A percentile compares a stretch with the other conserved stretches of the same genome.
Conservation (phyloP, 2,329 filamentous ascomycete genomes). For the Fusarium oligoseptatum region DNA sequence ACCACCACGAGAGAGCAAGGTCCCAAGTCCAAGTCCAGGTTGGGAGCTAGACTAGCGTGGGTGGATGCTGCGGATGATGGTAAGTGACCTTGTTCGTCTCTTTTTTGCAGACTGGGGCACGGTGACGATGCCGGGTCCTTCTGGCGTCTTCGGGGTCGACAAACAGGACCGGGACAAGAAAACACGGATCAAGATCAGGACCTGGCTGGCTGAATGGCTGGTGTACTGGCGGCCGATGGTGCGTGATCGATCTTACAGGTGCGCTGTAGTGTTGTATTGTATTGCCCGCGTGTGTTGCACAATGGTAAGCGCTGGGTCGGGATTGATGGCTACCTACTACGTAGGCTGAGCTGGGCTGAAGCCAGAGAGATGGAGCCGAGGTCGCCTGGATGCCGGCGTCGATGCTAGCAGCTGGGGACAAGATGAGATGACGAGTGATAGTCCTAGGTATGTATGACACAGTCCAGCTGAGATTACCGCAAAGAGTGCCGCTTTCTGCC, state of each 20-base stretch:
- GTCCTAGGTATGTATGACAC: slow-evolving; percentile 27
- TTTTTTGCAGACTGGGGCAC: slow-evolving; percentile 32
- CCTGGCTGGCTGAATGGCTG: slow-evolving; percentile 27
- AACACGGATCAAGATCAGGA: slow-evolving; percentile 43
- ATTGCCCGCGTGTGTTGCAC: background rate
- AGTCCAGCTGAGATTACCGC: slow-evolving; percentile 42
- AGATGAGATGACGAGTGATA: slow-evolving; percentile 26
- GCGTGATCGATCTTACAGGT: slow-evolving; percentile 18
- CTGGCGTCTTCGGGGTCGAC: slow-evolving; percentile 34
- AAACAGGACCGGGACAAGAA: slow-evolving; percentile 21
- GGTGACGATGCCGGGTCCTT: slow-evolving; percentile 42
- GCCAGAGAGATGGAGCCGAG: slow-evolving; percentile 15
- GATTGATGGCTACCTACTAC: background rate
- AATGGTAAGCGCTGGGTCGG: slow-evolving; percentile 23
- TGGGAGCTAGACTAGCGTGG: slow-evolving; percentile 41
- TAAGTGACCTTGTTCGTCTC: slow-evolving; percentile 19
- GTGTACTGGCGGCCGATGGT: slow-evolving; percentile 17
- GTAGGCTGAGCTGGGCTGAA: slow-evolving; percentile 17
- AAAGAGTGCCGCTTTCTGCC: slow-evolving; percentile 34
- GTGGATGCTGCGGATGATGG: slow-evolving; percentile 15
- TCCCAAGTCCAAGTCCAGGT: slow-evolving; percentile 38
- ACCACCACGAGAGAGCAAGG: slow-evolving; percentile 33
- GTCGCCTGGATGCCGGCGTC: slow-evolving; percentile 19
- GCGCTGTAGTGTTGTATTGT: background rate
- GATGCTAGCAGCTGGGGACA: slow-evolving; percentile 27